These are phyloP conservation scores for Ustilago lituana DNA, from an alignment of 1,284 basidiomycete species.

Conservation along the genomic window DNA sequence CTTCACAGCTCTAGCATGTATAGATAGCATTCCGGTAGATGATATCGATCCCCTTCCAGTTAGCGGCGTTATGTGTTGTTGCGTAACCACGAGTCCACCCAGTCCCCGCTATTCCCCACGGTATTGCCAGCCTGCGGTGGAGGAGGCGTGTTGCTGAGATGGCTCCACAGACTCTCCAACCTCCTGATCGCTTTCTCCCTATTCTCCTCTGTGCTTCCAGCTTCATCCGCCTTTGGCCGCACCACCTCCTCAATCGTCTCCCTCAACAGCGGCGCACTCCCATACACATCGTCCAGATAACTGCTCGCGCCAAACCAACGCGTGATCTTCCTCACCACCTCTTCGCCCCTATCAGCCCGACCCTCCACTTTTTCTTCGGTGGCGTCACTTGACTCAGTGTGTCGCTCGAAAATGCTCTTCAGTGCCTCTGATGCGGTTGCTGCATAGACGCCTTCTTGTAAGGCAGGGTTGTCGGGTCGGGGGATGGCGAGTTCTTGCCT, in stretches of 20 bases:
- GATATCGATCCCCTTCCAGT: neutral
- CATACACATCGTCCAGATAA: slow-evolving; percentile 42
- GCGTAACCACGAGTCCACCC: slow-evolving; percentile 39
- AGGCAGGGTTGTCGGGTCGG: slow-evolving; percentile 23
- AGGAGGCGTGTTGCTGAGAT: slow-evolving; percentile 21
- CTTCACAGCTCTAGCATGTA: too few species aligned
- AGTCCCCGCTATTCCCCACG: slow-evolving; percentile 2
- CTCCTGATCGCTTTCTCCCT: slow-evolving; percentile 29
- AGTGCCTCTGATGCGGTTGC: slow-evolving; percentile 25
- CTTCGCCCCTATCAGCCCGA: neutral
- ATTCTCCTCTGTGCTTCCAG: slow-evolving; percentile 8
- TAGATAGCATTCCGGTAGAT: too few species aligned
- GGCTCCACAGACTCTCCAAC: slow-evolving; percentile 41
- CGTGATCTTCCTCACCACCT: slow-evolving; percentile 27
- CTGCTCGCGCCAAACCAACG: slow-evolving; percentile 15
- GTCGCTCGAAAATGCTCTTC: slow-evolving; percentile 5
- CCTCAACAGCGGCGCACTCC: slow-evolving; percentile 7
- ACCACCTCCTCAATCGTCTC: slow-evolving; percentile 30
- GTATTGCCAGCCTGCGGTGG: neutral
- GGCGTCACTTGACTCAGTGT: slow-evolving; percentile 5
- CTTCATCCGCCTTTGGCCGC: neutral
- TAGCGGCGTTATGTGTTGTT: slow-evolving; percentile 12
- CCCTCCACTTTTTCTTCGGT: slow-evolving; percentile 2
- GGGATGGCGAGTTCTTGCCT: slow-evolving; percentile 22
- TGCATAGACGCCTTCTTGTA: slow-evolving; percentile 38